Evolutionary conservation across 108 stramenopile species (phyloP).

Genomic region (Stephanodiscus triporus): DNA sequence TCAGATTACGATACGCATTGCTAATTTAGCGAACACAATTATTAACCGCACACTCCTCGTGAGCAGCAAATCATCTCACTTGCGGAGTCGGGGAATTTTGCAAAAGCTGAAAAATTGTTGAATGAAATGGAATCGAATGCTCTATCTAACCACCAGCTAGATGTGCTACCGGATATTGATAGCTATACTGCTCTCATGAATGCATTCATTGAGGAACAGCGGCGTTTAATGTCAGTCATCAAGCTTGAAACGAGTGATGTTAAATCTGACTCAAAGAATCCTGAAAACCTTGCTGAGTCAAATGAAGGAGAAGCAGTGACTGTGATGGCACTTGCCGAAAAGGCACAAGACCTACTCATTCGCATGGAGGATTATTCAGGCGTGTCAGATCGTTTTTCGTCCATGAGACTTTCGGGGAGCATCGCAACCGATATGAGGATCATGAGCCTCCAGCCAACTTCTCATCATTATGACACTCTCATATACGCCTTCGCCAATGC

Average conservation of each 20-base stretch:
- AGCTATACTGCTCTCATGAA: conserved; percentile 45
- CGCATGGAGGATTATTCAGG: conserved; percentile 53
- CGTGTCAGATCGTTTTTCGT: conserved; percentile 44
- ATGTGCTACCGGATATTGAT: conserved; percentile 39
- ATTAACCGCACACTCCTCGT: not conserved
- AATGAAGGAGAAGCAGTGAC: conserved; percentile 14
- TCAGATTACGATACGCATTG: not conserved
- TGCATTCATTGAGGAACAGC: conserved; percentile 37
- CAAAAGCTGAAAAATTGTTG: conserved; percentile 31
- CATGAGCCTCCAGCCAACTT: conserved; percentile 33
- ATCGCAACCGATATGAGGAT: conserved; percentile 13
- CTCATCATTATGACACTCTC: conserved; percentile 47
- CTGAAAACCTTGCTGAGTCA: conserved; percentile 8
- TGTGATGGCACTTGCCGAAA: conserved; percentile 33
- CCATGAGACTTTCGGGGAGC: conserved; percentile 36
- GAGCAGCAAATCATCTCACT: conserved; percentile 29
- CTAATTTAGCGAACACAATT: not conserved
- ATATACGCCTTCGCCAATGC: conserved; percentile 42
- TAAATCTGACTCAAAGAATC: conserved; percentile 13
- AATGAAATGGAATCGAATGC: conserved; percentile 36
- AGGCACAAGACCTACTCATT: conserved; percentile 42
- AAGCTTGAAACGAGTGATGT: conserved; percentile 6
- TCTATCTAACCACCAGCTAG: conserved; percentile 12
- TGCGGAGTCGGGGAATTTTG: conserved; percentile 40
- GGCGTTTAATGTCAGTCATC: conserved; percentile 18